Evolutionary conservation across 495 filamentous ascomycete genomes (phyloP), one percentile per base, ranked within the genome.

Genomic region (Penicillium cataractarum): DNA sequence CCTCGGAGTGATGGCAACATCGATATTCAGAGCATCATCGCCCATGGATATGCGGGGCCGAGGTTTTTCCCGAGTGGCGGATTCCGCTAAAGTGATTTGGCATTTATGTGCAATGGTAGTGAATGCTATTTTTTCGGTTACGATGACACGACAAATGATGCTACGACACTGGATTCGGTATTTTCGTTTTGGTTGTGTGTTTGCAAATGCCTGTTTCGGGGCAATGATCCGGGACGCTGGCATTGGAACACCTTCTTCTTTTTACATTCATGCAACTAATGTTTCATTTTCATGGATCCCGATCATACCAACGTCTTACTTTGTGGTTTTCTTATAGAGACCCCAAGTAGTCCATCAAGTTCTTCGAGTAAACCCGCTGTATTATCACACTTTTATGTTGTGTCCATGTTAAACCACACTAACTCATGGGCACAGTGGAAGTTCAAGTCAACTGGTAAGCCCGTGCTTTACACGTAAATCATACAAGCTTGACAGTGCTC

Each of bases 11-110:
- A 76, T 44, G 81, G 81, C 51, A 96, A 95, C 66, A 93, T 97
- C 60, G 89, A 97, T 72, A 92, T 97, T 40, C 87, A 96, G 74
- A 90, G 86, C 35, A 85, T 96, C 29, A 81, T 91, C 63, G 87
- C 85, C 2, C 86, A 90, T 67, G 93, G 93, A 0, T 97, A 87
- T 76, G 90, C 91, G 0, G 92, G 93, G 33, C 89, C 90, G 31
- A 83, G 92, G 58, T 95, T 85, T 73, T 92, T 93, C 72, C 91
- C 91, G 0, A 62, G 60, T 24, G 57, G 59, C 6, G 66, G 48
- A 57, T 73, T 61, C 60, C 73, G 42, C n/a, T 75, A 49, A 66
- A 70, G 22, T 31, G 6, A n/a, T 4, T 17, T 32, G 57, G 50
- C 19, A 44, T 61, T 40, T 51, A 7, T 27, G 24, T 24, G 19